Conservation (phyloP, 2,329 filamentous ascomycete species). For the Rhinocladiella mackenziei region DNA sequence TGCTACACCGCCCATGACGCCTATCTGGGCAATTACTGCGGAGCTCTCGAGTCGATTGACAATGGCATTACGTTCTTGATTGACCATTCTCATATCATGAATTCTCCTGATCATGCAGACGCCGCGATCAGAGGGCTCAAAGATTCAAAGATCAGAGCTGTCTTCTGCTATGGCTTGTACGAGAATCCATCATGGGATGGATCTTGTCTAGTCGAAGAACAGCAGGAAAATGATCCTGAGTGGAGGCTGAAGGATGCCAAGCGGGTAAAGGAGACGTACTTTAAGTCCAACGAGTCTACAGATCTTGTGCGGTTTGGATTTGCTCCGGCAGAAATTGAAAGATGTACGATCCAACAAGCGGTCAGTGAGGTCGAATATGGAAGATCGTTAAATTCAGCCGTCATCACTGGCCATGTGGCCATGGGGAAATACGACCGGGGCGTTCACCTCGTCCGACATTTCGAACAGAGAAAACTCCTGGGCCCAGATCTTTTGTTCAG, state of each 20-base stretch:
- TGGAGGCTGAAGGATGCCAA: conserved; percentile 5
- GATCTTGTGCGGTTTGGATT: background rate
- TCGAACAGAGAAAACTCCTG: conserved; percentile 11
- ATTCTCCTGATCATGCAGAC: conserved; percentile 30
- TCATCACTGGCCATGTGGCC: conserved; percentile 12
- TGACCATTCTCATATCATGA: conserved; percentile 34
- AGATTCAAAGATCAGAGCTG: conserved; percentile 30
- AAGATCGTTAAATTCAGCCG: conserved; percentile 7
- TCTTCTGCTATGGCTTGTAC: conserved; percentile 30
- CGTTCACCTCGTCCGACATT: conserved; percentile 9
- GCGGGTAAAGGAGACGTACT: background rate
- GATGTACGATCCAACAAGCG: background rate
- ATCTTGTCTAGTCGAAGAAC: background rate
- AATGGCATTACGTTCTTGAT: conserved; percentile 27
- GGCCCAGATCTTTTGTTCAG: conserved; percentile 17
- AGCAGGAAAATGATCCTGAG: background rate
- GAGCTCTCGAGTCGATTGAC: conserved; percentile 16
- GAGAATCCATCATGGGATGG: background rate
- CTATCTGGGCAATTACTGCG: conserved; percentile 28
- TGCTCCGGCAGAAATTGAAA: background rate
- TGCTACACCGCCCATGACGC: conserved; percentile 42
- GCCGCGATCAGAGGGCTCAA: conserved; percentile 30
- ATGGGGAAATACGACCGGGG: conserved; percentile 12
- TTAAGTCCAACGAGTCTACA: background rate
- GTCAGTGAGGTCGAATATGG: conserved; percentile 12